phyloP scores from a whole-genome alignment of 2,329 filamentous ascomycete genomes.

The Oidium heveae region DNA sequence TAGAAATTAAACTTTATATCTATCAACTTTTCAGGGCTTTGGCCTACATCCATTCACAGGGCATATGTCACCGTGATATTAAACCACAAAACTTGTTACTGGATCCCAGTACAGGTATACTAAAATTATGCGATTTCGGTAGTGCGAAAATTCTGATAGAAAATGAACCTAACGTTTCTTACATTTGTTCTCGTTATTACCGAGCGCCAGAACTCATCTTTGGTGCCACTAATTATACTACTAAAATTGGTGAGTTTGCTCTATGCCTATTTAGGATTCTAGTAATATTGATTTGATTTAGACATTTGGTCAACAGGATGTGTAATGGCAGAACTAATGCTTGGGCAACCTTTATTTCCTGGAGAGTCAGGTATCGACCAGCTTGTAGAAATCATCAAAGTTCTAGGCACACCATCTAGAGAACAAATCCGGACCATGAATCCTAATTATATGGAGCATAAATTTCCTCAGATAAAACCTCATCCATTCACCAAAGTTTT shows the following conservation, averaged over 20 bases:
- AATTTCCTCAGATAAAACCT: slow-evolving; percentile 98
- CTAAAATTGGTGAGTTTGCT: slow-evolving; percentile 69
- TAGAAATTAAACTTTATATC: slow-evolving; percentile 98
- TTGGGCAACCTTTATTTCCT: slow-evolving; percentile 90
- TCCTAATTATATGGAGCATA: slow-evolving; percentile 99
- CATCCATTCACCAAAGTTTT: slow-evolving; percentile 99
- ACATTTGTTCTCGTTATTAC: slow-evolving; percentile 98
- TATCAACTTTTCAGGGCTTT: slow-evolving; percentile 97
- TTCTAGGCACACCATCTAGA: slow-evolving; percentile 81
- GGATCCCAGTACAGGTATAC: slow-evolving; percentile 68
- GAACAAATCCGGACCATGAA: slow-evolving; percentile 99
- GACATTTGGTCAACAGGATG: slow-evolving; percentile 99
- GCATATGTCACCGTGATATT: slow-evolving; percentile 97
- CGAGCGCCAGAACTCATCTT: slow-evolving; percentile 95
- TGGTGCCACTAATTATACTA: slow-evolving; percentile 96
- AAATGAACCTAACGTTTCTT: slow-evolving; percentile 97
- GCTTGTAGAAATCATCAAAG: slow-evolving; percentile 97
- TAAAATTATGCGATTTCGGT: slow-evolving; percentile 97
- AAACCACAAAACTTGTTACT: slow-evolving; percentile 95
- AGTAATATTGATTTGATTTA: slow-evolving; percentile 16
- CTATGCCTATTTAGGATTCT: too few relatives aligned
- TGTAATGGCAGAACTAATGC: slow-evolving; percentile 98
- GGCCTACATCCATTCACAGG: slow-evolving; percentile 96
- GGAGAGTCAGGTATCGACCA: slow-evolving; percentile 98
- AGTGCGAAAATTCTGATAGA: slow-evolving; percentile 97